These are phyloP conservation scores for Acarospora socialis DNA, from an alignment of 2,329 filamentous ascomycete species.

Conservation along the genomic window DNA sequence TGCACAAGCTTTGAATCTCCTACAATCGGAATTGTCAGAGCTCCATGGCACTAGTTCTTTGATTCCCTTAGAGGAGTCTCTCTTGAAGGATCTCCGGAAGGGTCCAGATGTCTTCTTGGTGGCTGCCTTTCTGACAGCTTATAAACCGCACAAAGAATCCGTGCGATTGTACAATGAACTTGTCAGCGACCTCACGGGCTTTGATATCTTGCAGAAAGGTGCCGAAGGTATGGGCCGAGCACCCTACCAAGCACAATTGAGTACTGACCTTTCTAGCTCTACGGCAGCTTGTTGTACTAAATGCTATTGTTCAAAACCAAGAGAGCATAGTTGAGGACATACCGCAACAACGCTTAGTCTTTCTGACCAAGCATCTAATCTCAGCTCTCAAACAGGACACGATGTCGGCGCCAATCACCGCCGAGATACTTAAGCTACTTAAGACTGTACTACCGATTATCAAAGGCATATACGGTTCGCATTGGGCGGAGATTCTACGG, in stretches of 20 bases:
- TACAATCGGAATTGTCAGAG: slow-evolving; percentile 28
- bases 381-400: slow-evolving; percentile 50
- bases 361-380: slow-evolving; percentile 66
- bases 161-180: slow-evolving; percentile 45
- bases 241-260: neutral
- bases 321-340: slow-evolving; percentile 34
- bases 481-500: slow-evolving; percentile 59
- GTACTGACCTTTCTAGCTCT: slow-evolving; percentile 24
- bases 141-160: slow-evolving; percentile 34
- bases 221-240: slow-evolving; percentile 25
- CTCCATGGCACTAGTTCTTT: too few relatives aligned
- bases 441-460: slow-evolving; percentile 54
- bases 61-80: too few relatives aligned
- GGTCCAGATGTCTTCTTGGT: slow-evolving; percentile 32
- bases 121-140: slow-evolving; percentile 33
- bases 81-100: slow-evolving; percentile 22
- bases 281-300: slow-evolving; percentile 38
- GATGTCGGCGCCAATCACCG: slow-evolving; percentile 33
- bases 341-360: slow-evolving; percentile 54
- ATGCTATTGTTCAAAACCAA: slow-evolving; percentile 37
- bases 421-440: slow-evolving; percentile 31
- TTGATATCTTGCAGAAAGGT: slow-evolving; percentile 31
- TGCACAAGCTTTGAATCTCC: slow-evolving; percentile 24
- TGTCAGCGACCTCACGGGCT: slow-evolving; percentile 43
- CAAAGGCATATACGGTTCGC: slow-evolving; percentile 69